These are phyloP conservation scores for Coleophoma eucalyptorum DNA, from an alignment of 2,329 filamentous ascomycete species.

Conservation along the genomic window DNA sequence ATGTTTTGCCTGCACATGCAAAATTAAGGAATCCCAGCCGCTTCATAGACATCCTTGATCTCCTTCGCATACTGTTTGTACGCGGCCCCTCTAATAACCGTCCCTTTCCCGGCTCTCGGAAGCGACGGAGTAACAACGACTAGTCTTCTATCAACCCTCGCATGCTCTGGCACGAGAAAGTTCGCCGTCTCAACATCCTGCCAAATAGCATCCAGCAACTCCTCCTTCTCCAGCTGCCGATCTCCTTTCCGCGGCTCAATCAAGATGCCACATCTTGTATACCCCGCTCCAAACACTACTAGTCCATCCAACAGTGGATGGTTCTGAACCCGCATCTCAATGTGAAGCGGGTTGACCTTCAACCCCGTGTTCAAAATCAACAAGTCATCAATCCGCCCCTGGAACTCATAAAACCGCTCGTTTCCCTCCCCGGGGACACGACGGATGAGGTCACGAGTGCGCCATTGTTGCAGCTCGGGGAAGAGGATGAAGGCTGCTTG, in stretches of 20 bases:
- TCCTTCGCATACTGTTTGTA: slow-evolving; percentile 5
- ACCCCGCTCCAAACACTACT: slow-evolving; percentile 1
- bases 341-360: slow-evolving; percentile 1
- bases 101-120: slow-evolving; percentile 11
- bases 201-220: slow-evolving; percentile 12
- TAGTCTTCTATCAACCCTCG: slow-evolving; percentile 8
- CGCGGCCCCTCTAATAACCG: slow-evolving; percentile 7
- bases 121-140: slow-evolving; percentile 11
- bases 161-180: slow-evolving; percentile 10
- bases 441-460: slow-evolving; percentile 33
- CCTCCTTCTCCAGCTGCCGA: not conserved
- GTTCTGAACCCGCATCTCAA: not conserved
- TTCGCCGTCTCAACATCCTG: slow-evolving; percentile 11
- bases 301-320: not conserved
- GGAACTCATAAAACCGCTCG: slow-evolving; percentile 15
- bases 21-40: no score
- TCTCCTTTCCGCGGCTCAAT: slow-evolving; percentile 10
- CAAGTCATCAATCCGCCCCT: slow-evolving; percentile 9
- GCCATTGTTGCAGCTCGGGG: slow-evolving; percentile 34
- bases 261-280: slow-evolving; percentile 8
- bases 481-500: slow-evolving; percentile 38
- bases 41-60: slow-evolving; percentile 2
- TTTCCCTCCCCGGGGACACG: not conserved
- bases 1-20: no score
- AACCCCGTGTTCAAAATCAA: not conserved